Base-by-base conservation (phyloP, 176 grass and related monocot species). In the Saccharum spontaneum region DNA sequence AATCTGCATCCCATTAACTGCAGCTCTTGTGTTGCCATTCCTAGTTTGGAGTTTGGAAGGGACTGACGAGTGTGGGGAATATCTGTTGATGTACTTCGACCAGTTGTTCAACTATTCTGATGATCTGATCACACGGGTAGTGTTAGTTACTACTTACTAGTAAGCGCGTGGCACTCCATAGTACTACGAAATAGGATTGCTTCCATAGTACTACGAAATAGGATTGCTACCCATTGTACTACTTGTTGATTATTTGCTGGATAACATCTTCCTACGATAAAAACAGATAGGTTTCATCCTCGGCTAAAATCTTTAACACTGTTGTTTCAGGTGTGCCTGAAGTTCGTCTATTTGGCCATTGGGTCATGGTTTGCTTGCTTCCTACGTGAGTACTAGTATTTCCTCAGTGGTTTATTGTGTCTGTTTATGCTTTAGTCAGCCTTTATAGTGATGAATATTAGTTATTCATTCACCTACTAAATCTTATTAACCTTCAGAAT, bases 311-410 rank as follows among this genome's bases (percentile, higher is more conserved):
- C 8, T 43, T 41, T 57, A 8, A 22, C 24, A 12, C 14, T 85
- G 37, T 45, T 38, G 48, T 81, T 89, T 82, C 87, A 92, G 84
- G 79, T 43, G 15, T 88, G 78, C 59, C 63, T 92, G 67, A 89
- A 92, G 69, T 89, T 92, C 85, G 71, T 92, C 64, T 92, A 92
- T 89, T 84, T 92, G 85, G 87, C 67, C 74, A 75, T 92, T 69
- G 87, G 83, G 52, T 83, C 90, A 15, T 80, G 87, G 79, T 14
- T 89, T 69, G 90, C 90, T 74, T 84, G 87, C 62, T 78, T 88
- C 76, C 75, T 89, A 16, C 87, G 90, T 89, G 68, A 87, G 89
- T 88, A 80, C 16, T 61, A 40, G 1, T 44, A 36, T 86, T 69
- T 70, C 36, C 34, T 69, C 41, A 89, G 39, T 46, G 28, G 28